Conservation (phyloP, 139 green algal species). For the Coelastrella sp. region DNA sequence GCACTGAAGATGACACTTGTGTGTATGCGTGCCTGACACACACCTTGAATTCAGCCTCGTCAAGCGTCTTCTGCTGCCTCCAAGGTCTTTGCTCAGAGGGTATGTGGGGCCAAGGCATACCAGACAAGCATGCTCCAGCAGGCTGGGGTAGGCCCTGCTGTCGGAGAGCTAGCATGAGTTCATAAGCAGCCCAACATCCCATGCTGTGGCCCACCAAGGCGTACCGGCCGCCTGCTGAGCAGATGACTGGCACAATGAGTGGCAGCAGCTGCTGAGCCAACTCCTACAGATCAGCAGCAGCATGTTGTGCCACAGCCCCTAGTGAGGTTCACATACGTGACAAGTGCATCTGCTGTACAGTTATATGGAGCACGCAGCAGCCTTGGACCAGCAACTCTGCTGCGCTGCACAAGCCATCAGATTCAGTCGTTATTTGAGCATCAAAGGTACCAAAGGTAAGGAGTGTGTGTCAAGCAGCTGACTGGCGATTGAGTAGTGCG, state of each 20-base stretch:
- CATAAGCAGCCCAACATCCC: conserved; percentile 85
- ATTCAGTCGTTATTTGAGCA: no score
- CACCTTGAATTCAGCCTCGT: conserved; percentile 79
- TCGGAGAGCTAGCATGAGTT: conserved; percentile 70
- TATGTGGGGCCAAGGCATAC: conserved; percentile 84
- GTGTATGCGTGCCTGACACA: neutral
- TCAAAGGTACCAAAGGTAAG: no score
- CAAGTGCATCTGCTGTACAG: no score
- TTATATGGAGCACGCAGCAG: no score
- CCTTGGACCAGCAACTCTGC: no score
- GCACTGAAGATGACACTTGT: no score
- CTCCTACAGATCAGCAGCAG: conserved; percentile 24
- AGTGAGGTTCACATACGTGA: no score
- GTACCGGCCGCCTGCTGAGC: conserved; percentile 44
- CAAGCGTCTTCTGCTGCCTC: conserved; percentile 71
- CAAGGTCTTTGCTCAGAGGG: conserved; percentile 74
- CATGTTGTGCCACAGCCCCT: no score
- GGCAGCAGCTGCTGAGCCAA: conserved; percentile 68
- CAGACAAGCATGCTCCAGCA: conserved; percentile 74
- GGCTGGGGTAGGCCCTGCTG: conserved; percentile 71
- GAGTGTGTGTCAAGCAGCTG: no score
- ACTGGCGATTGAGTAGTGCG: no score
- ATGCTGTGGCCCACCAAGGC: conserved; percentile 72
- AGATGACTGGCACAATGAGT: conserved; percentile 37
- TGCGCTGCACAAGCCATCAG: no score